Percentiles rank a stretch among this genome's conserved stretches.
These are phyloP conservation scores for Hirsutella rhossiliensis DNA, from an alignment of 2,329 filamentous ascomycete genomes.

Conservation along the genomic window DNA sequence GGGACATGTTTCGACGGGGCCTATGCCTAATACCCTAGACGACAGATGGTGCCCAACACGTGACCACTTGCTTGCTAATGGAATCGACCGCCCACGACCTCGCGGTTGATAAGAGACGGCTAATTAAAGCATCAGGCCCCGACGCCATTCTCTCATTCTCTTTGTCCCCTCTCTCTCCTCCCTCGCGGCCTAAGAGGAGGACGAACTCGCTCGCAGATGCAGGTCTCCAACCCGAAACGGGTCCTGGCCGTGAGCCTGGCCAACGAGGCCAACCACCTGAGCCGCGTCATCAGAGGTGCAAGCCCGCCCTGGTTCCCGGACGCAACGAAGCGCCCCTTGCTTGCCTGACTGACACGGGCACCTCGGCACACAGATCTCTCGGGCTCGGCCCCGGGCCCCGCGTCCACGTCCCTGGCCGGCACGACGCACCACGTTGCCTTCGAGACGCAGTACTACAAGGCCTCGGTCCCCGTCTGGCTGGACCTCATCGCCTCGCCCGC, in stretches of 20 bases:
- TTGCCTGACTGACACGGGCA: neutral
- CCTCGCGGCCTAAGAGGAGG: too few species aligned
- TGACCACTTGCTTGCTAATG: too few species aligned
- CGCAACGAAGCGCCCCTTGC: too few species aligned
- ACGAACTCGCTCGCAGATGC: constrained; percentile 6
- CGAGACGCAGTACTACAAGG: constrained; percentile 48
- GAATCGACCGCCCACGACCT: too few species aligned
- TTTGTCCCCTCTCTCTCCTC: neutral
- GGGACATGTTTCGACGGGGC: too few species aligned
- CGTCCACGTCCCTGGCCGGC: constrained; percentile 38
- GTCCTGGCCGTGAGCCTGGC: constrained; percentile 45
- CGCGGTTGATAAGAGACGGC: too few species aligned
- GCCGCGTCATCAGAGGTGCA: constrained; percentile 40
- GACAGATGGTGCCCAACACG: too few species aligned
- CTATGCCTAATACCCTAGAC: too few species aligned
- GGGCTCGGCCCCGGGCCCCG: constrained; percentile 28
- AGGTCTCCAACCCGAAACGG: constrained; percentile 39
- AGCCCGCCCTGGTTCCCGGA: too few species aligned
- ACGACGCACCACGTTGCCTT: constrained; percentile 44
- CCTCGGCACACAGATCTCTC: constrained; percentile 36
- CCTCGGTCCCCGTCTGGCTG: constrained; percentile 53
- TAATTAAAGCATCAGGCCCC: too few species aligned
- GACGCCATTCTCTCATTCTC: too few species aligned
- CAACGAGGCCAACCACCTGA: constrained; percentile 32
- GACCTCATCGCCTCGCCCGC: constrained; percentile 40